phyloP scores from a whole-genome alignment of 306 rosid genomes.

The Cajanus cajan region DNA sequence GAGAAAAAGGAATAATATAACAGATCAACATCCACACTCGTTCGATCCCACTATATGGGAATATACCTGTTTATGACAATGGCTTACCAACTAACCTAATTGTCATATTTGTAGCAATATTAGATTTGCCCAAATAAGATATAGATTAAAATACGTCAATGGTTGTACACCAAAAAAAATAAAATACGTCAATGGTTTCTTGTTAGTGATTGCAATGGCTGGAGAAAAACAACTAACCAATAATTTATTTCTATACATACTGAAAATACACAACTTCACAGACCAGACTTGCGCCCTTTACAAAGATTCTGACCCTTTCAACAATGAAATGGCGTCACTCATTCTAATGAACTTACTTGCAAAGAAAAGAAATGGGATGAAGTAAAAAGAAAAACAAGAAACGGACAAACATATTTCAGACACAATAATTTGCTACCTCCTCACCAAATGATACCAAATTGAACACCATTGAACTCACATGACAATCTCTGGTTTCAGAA shows the following conservation, averaged over 20 bases:
- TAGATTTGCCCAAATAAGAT: neutral
- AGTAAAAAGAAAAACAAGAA: constrained; percentile 2
- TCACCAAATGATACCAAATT: constrained; percentile 24
- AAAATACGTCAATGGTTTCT: neutral
- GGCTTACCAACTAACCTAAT: neutral
- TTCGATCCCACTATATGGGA: neutral
- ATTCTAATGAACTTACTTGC: constrained; percentile 33
- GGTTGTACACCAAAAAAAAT: too few species aligned
- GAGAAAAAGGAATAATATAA: neutral
- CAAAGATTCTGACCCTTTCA: constrained; percentile 21
- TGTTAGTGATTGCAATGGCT: neutral
- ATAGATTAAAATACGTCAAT: neutral
- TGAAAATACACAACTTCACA: constrained; percentile 39
- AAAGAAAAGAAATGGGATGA: constrained; percentile 12
- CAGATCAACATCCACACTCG: neutral
- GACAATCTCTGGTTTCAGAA: constrained; percentile 95
- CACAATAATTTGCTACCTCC: constrained; percentile 33
- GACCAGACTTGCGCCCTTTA: constrained; percentile 31
- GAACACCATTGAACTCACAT: constrained; percentile 49
- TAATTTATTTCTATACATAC: constrained; percentile 37
- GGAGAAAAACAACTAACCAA: neutral
- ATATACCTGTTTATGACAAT: neutral
- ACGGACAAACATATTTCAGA: constrained; percentile 29
- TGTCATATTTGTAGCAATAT: neutral
- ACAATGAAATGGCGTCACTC: constrained; percentile 30